A percentile compares a stretch with the other conserved stretches of the same genome.
Evolutionary conservation across 2,329 filamentous ascomycete species (phyloP).

Genomic region (Sporothrix curviconia): DNA sequence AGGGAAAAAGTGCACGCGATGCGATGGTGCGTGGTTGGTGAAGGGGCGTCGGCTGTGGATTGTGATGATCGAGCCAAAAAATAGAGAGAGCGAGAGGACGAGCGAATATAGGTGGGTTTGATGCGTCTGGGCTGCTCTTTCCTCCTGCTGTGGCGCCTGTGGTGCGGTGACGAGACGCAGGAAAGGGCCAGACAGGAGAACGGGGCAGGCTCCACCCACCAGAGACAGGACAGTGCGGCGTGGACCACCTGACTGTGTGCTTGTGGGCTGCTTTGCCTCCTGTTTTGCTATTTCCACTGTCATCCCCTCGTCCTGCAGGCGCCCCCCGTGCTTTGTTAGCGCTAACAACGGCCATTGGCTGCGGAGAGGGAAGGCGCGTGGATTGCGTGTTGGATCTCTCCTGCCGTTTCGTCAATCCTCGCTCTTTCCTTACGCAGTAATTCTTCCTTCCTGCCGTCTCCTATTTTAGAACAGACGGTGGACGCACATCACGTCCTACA

Average conservation of each 20-base stretch:
- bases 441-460: background rate
- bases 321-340: background rate
- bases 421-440: background rate
- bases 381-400: background rate
- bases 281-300: background rate
- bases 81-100: no score
- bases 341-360: background rate
- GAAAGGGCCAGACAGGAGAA: background rate
- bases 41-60: background rate
- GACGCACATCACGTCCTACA: no score
- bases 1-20: no score
- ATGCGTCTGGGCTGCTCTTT: slow-evolving; percentile 5
- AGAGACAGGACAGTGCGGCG: background rate
- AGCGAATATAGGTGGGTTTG: no score
- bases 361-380: background rate
- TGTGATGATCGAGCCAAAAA: background rate
- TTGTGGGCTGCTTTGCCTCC: no score
- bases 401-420: background rate
- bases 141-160: no score
- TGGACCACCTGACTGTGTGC: background rate
- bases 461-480: no score
- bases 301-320: background rate
- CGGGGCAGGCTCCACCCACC: background rate
- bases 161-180: background rate
- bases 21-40: no score